Conservation (phyloP, 495 filamentous ascomycete species). For the Hapsidospora chrysogenum region DNA sequence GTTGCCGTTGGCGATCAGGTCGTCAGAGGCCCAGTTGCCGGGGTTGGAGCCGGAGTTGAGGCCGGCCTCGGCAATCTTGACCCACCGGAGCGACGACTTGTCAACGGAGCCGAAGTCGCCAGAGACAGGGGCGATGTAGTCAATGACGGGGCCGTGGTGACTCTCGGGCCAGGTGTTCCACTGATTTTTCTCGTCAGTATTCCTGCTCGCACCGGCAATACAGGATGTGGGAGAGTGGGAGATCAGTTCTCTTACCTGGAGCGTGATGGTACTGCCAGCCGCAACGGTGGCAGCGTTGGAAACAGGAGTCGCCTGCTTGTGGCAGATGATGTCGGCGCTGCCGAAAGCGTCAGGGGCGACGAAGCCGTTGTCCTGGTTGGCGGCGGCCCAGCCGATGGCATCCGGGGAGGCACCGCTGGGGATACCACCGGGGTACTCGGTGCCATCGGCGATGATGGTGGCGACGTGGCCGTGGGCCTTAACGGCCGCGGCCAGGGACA, state of each 20-base stretch:
- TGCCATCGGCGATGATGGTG: constrained; percentile 39
- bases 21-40: constrained; percentile 47
- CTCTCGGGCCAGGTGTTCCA: constrained; percentile 30
- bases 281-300: constrained; percentile 21
- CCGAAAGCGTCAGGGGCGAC: constrained; percentile 28
- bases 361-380: constrained; percentile 37
- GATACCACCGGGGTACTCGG: constrained; percentile 29
- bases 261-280: constrained; percentile 31
- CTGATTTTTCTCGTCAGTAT: too few relatives aligned
- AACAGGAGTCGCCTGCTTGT: constrained; percentile 22
- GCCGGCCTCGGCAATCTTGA: constrained; percentile 48
- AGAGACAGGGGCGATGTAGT: constrained; percentile 60
- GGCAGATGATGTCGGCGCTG: constrained; percentile 34
- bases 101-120: constrained; percentile 49
- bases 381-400: constrained; percentile 36
- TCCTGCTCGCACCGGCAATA: too few relatives aligned
- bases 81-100: constrained; percentile 47
- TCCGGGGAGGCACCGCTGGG: constrained; percentile 29
- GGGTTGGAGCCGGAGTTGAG: constrained; percentile 11
- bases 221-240: too few relatives aligned
- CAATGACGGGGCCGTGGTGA: constrained; percentile 48
- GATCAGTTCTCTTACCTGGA: too few relatives aligned
- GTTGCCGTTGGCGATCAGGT: constrained; percentile 43
- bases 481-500: constrained; percentile 31
- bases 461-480: constrained; percentile 47